phyloP scores from a whole-genome alignment of 108 stramenopile genomes.

The Conticribra weissflogii region DNA sequence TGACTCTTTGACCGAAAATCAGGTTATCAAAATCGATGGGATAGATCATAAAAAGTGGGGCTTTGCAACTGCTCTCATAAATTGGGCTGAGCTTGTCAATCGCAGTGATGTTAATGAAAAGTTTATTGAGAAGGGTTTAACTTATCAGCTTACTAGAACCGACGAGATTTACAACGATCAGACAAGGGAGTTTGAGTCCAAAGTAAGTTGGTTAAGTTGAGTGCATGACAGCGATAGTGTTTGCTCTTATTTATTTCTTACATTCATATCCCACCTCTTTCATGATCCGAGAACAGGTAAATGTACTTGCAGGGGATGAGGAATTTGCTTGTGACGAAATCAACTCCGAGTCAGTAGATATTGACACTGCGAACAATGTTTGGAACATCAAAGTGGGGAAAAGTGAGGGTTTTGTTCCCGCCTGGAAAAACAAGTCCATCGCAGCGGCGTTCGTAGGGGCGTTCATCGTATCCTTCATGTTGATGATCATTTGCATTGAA shows the following conservation, averaged over 20 bases:
- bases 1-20: constrained; percentile 11
- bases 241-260: not conserved
- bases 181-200: not conserved
- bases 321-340: not conserved
- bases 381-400: constrained; percentile 32
- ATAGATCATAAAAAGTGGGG: constrained; percentile 56
- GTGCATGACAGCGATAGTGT: constrained; percentile 13
- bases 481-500: constrained; percentile 36
- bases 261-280: not conserved
- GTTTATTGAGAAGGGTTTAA: constrained; percentile 33
- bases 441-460: constrained; percentile 8
- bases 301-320: not conserved
- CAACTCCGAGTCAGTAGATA: not conserved
- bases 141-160: constrained; percentile 58
- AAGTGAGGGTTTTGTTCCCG: not conserved
- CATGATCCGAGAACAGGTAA: not conserved
- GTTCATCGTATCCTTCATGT: constrained; percentile 16
- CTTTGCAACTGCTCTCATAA: constrained; percentile 45
- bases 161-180: constrained; percentile 26
- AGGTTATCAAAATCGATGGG: constrained; percentile 47
- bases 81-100: constrained; percentile 43
- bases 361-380: constrained; percentile 35
- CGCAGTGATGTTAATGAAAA: constrained; percentile 47
- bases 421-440: not conserved
- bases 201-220: constrained; percentile 31